Conservation (phyloP, 2,329 filamentous ascomycete genomes). For the Ophiocordyceps camponoti-leonardi region DNA sequence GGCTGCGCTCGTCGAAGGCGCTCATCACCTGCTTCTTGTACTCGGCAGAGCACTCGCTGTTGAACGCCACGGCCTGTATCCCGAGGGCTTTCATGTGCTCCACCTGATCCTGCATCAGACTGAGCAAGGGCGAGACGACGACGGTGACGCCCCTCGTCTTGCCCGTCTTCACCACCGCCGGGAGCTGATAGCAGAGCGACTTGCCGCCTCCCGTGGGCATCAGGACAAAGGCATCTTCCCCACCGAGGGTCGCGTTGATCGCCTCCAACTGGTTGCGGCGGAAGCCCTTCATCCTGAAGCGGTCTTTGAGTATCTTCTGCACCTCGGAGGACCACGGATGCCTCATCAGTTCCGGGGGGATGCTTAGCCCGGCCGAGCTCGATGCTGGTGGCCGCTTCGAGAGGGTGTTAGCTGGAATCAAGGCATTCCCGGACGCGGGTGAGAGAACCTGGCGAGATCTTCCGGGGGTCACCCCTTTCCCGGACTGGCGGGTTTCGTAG, state of each 20-base stretch:
- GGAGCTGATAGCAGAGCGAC: slow-evolving; percentile 90
- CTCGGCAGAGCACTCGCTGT: slow-evolving; percentile 50
- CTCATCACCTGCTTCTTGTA: slow-evolving; percentile 51
- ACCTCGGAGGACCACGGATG: slow-evolving; percentile 79
- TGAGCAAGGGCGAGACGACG: slow-evolving; percentile 86
- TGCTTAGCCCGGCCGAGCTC: slow-evolving; percentile 12
- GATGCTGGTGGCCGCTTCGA: slow-evolving; percentile 15
- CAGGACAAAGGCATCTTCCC: slow-evolving; percentile 82
- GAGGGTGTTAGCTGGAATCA: slow-evolving; percentile 9
- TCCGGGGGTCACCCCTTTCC: slow-evolving; percentile 5
- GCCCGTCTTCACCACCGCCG: slow-evolving; percentile 66
- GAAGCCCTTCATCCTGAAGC: slow-evolving; percentile 75
- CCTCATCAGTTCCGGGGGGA: slow-evolving; percentile 39
- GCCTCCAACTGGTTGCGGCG: slow-evolving; percentile 84
- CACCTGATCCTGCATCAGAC: slow-evolving; percentile 95
- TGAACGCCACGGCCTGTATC: slow-evolving; percentile 69
- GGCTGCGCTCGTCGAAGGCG: slow-evolving; percentile 41
- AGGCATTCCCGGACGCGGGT: slow-evolving; percentile 30
- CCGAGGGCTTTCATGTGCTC: slow-evolving; percentile 57
- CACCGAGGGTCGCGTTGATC: slow-evolving; percentile 79
- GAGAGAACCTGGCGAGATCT: slow-evolving; percentile 21
- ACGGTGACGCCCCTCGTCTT: slow-evolving; percentile 75
- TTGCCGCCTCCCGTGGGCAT: slow-evolving; percentile 98
- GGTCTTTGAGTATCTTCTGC: slow-evolving; percentile 58
- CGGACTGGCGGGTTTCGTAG: slow-evolving; percentile 24